Evolutionary conservation across 148 eudicot genomes (phyloP).

Genomic region (Cornus kousa): DNA sequence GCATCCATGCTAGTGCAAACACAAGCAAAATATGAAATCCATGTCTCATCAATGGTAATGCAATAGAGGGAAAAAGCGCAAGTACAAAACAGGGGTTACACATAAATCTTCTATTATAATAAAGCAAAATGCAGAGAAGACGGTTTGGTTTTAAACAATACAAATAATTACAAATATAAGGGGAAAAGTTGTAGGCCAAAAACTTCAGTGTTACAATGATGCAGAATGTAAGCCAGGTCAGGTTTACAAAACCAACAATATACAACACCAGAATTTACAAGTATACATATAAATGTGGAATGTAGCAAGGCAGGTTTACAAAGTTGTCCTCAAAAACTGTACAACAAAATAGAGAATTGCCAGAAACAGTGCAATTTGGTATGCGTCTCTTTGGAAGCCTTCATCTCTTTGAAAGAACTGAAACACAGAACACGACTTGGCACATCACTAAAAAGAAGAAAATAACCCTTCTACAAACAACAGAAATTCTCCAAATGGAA

Average conservation of each 20-base stretch:
- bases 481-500: not conserved
- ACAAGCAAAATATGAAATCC: no score
- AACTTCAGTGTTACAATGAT: no score
- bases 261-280: slow-evolving; percentile 2
- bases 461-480: not conserved
- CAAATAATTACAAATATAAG: slow-evolving; percentile 7
- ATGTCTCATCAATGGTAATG: no score
- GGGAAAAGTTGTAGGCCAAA: no score
- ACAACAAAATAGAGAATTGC: slow-evolving; percentile 79
- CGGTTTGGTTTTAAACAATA: slow-evolving; percentile 35
- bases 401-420: slow-evolving; percentile 94
- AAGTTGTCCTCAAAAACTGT: slow-evolving; percentile 71
- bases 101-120: not conserved
- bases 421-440: slow-evolving; percentile 8
- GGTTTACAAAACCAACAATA: not conserved
- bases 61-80: no score
- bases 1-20: no score
- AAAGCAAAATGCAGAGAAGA: not conserved
- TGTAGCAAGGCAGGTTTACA: slow-evolving; percentile 33
- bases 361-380: slow-evolving; percentile 74
- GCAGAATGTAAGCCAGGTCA: no score
- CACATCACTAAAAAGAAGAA: not conserved
- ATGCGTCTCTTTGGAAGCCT: slow-evolving; percentile 78
- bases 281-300: not conserved
- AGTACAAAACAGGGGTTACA: no score